Base-by-base conservation (phyloP, 83 land plant genomes). In the Diphasiastrum complanatum region DNA sequence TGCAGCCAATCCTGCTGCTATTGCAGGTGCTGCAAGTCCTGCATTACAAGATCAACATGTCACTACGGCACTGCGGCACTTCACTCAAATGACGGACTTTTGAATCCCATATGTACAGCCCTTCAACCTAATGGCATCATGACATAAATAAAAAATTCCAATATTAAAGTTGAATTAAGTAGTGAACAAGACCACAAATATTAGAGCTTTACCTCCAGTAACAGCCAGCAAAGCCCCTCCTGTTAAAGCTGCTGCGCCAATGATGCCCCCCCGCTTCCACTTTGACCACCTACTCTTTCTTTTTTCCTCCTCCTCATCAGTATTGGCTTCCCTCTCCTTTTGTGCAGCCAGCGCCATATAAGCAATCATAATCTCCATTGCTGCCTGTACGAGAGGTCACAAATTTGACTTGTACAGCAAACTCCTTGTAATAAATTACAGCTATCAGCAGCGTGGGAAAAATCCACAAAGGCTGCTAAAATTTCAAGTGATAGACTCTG, bases 21-120 rank as follows among this genome's bases (percentile, higher is more conserved):
- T 90, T 64, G 99, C 99, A 51, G 99, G 99, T 36, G 97, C 99
- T 69, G 99, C 99, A 35, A 95, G 74, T 40, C 99, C 99, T 95
- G 83, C 60, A 36, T n/a, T 63, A 69, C 26, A 61, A 59, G 22
- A 52, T 3, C 14, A 49, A 1, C 45, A 37, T 35, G 1, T 30
- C 22, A 55, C 47, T 27, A 27, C 29, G 23, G 33, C 11, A 11
- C 29, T 47, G 24, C 33, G 27, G 11, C 20, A 4, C 28, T 41
- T 24, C 61, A 61, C 40, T n/a, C n/a, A n/a, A n/a, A n/a, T 10
- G 31, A 23, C 10, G 23, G 4, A 16, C 23, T 28, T 64, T 23
- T 31, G 27, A 30, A 53, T 52, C 33, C 30, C 33, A 31, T 28
- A 30, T 11, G 31, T 11, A 65, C 28, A 20, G 16, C 65, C 33